phyloP scores from a whole-genome alignment of 1,284 basidiomycete species.

The Macrocybe sp. region DNA sequence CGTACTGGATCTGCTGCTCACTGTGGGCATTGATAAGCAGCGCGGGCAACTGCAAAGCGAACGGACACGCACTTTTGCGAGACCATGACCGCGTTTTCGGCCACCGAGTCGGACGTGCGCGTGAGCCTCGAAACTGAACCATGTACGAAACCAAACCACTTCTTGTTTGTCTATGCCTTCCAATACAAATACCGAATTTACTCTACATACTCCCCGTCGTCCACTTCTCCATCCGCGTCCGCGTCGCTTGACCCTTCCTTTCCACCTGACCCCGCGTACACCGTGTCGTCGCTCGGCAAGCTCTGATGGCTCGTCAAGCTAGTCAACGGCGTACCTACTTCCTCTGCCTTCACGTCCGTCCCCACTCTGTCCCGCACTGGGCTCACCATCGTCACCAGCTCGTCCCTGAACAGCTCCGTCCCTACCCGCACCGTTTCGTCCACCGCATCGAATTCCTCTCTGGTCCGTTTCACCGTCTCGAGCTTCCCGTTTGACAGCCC shows the following conservation, averaged over 20 bases:
- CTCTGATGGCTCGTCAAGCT: constrained; percentile 47
- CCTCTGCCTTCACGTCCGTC: constrained; percentile 42
- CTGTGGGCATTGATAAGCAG: constrained; percentile 27
- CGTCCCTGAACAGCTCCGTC: constrained; percentile 6
- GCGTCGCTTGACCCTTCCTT: constrained; percentile 18
- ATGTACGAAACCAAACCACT: not conserved
- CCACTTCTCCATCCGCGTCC: constrained; percentile 29
- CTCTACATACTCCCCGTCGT: constrained; percentile 22
- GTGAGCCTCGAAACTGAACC: too few species aligned
- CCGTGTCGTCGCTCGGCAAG: constrained; percentile 51
- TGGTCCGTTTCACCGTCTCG: constrained; percentile 4
- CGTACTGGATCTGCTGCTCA: constrained; percentile 44
- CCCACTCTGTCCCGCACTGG: too few species aligned
- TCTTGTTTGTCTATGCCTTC: constrained; percentile 14
- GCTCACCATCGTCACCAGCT: not conserved
- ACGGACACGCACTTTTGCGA: constrained; percentile 26
- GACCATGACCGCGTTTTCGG: too few species aligned
- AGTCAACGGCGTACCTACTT: constrained; percentile 47
- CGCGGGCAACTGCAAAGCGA: constrained; percentile 15
- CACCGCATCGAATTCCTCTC: not conserved
- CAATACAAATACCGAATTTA: constrained; percentile 9
- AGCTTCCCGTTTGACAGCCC: constrained; percentile 11
- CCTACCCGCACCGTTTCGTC: not conserved
- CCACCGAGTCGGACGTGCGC: too few species aligned
- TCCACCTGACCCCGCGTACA: constrained; percentile 20